Conservation (phyloP, 2,329 filamentous ascomycete genomes). For the Cercospora zeae-maydis region DNA sequence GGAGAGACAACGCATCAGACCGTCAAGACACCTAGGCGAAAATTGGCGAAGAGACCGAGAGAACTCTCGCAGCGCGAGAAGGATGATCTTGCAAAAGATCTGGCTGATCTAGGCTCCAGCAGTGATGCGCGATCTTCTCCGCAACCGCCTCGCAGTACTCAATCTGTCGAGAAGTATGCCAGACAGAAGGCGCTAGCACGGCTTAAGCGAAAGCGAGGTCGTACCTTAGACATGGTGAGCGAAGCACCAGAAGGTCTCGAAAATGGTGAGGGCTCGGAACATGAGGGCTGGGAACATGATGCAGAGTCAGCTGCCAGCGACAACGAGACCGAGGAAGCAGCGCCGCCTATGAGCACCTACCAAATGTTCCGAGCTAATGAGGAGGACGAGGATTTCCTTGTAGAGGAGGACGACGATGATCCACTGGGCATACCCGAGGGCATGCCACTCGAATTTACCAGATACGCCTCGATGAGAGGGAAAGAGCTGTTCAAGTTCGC, state of each 20-base stretch:
- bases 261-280: too few species aligned
- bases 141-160: constrained; percentile 27
- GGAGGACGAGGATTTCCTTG: constrained; percentile 60
- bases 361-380: constrained; percentile 52
- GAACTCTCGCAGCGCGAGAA: constrained; percentile 34
- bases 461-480: constrained; percentile 62
- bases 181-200: constrained; percentile 44
- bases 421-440: constrained; percentile 56
- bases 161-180: constrained; percentile 35
- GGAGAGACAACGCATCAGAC: constrained; percentile 23
- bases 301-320: constrained; percentile 25
- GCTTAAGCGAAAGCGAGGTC: constrained; percentile 39
- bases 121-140: constrained; percentile 31
- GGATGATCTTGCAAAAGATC: constrained; percentile 46
- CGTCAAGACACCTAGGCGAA: constrained; percentile 28
- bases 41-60: constrained; percentile 24
- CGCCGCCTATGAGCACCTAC: constrained; percentile 36
- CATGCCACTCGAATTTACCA: constrained; percentile 65
- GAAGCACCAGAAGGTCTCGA: constrained; percentile 24
- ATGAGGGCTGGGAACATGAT: constrained; percentile 31
- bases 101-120: constrained; percentile 42
- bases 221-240: constrained; percentile 25
- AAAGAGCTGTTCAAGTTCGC: constrained; percentile 71
- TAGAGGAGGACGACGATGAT: constrained; percentile 56
- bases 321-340: constrained; percentile 52